Percentiles rank a stretch among this genome's conserved stretches.
These are phyloP conservation scores for Mollisia scopiformis DNA, from an alignment of 2,329 filamentous ascomycete species.

Conservation along the genomic window DNA sequence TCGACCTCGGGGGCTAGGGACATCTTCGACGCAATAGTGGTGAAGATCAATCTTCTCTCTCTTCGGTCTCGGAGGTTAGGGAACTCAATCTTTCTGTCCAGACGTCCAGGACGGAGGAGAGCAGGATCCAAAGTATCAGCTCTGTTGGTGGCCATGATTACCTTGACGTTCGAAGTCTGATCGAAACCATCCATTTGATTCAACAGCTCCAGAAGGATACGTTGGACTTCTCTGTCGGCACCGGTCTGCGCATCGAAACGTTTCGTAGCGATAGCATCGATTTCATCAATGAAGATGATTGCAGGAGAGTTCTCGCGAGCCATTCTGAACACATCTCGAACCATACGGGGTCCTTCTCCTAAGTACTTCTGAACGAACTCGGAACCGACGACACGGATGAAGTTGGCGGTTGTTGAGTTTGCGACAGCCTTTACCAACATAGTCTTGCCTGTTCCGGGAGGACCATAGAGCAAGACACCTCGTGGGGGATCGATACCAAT, in stretches of 20 bases:
- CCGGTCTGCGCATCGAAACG: conserved; percentile 99
- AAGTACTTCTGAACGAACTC: conserved; percentile 99
- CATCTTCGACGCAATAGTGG: conserved; percentile 97
- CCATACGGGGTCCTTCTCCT: conserved; percentile 97
- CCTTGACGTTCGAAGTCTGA: conserved; percentile 98
- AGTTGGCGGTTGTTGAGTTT: conserved; percentile 96
- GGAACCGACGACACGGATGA: conserved; percentile 96
- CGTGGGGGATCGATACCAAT: conserved; percentile 98
- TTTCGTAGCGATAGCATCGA: conserved; percentile 98
- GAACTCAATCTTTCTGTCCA: conserved; percentile 99
- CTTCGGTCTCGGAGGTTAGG: conserved; percentile 91
- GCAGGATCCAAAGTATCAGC: conserved; percentile 96
- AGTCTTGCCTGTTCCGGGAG: conserved; percentile 94
- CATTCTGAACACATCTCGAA: conserved; percentile 98
- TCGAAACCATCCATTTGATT: conserved; percentile 99
- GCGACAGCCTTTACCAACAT: conserved; percentile 98
- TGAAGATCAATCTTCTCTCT: conserved; percentile 95
- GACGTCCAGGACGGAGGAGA: conserved; percentile 87
- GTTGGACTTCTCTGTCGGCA: conserved; percentile 96
- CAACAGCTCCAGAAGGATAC: conserved; percentile 93
- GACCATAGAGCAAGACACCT: conserved; percentile 93
- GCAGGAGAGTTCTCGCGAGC: conserved; percentile 96
- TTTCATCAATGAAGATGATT: conserved; percentile 99
- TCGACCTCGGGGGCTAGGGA: conserved; percentile 95
- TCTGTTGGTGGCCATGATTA: conserved; percentile 99